phyloP scores from a whole-genome alignment of 331 rosid species.

The Prunus yedoensis region DNA sequence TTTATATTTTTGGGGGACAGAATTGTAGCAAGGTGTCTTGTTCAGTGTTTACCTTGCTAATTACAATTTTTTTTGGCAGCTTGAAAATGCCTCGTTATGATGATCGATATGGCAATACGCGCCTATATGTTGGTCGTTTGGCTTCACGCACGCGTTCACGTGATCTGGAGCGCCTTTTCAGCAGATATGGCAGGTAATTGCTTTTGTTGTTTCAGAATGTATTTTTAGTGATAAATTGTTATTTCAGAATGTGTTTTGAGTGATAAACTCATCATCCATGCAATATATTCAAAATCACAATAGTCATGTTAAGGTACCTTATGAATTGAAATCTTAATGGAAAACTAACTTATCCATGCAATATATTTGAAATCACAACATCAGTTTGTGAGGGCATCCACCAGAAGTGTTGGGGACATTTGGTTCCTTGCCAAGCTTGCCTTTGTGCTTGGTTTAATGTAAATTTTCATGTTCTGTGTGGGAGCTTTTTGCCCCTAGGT shows the following conservation, averaged over 20 bases:
- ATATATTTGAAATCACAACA: too few relatives aligned
- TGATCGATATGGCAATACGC: conserved; percentile 68
- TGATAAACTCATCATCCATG: background rate
- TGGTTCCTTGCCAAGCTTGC: conserved; percentile 25
- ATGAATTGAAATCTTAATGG: background rate
- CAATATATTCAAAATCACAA: background rate
- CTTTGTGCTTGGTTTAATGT: conserved; percentile 41
- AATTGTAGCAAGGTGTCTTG: background rate
- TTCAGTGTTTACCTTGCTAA: background rate
- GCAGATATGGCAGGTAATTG: conserved; percentile 78
- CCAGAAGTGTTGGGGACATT: conserved; percentile 6
- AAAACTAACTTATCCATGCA: background rate
- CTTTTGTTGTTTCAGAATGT: background rate
- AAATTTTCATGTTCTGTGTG: conserved; percentile 42
- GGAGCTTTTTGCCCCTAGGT: conserved; percentile 44
- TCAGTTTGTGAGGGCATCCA: conserved; percentile 10
- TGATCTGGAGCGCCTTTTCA: conserved; percentile 65
- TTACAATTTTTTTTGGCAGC: conserved; percentile 18
- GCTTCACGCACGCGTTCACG: conserved; percentile 72
- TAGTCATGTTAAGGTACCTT: background rate
- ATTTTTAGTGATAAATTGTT: background rate
- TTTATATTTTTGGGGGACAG: background rate
- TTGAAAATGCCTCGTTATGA: conserved; percentile 77
- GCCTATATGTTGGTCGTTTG: conserved; percentile 76
- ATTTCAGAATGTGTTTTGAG: background rate